These are phyloP conservation scores for Psidium guajava DNA, from an alignment of 345 rosid genomes.

Conservation along the genomic window DNA sequence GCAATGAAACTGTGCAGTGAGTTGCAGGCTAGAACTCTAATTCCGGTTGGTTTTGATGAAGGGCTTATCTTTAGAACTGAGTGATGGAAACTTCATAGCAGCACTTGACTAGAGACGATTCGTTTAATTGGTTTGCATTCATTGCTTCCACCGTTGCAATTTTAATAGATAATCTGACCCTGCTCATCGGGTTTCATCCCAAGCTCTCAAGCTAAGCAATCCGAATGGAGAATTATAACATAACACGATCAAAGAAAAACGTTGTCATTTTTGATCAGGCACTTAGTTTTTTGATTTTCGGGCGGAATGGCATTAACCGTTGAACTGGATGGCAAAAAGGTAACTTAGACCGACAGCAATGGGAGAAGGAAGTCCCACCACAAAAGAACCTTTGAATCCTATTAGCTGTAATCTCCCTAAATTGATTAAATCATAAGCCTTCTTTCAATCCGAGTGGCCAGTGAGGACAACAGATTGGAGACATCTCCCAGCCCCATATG, in stretches of 20 bases:
- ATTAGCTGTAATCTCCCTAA: neutral
- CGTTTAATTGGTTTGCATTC: neutral
- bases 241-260: neutral
- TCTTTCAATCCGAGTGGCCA: neutral
- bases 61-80: neutral
- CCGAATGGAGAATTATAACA: neutral
- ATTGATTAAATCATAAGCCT: neutral
- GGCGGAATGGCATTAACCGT: neutral
- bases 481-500: neutral
- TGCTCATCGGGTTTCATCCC: neutral
- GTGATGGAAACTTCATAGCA: neutral
- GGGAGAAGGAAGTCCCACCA: neutral
- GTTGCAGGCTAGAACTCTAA: constrained; percentile 24
- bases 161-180: neutral
- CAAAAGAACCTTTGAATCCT: neutral
- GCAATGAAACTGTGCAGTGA: constrained; percentile 24
- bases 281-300: neutral
- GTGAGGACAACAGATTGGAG: neutral
- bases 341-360: accelerated
- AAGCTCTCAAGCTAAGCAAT: neutral
- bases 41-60: constrained; percentile 21
- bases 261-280: neutral
- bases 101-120: neutral
- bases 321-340: neutral
- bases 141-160: neutral